Conservation (phyloP, 495 filamentous ascomycete genomes). For the Podospora sp. region DNA sequence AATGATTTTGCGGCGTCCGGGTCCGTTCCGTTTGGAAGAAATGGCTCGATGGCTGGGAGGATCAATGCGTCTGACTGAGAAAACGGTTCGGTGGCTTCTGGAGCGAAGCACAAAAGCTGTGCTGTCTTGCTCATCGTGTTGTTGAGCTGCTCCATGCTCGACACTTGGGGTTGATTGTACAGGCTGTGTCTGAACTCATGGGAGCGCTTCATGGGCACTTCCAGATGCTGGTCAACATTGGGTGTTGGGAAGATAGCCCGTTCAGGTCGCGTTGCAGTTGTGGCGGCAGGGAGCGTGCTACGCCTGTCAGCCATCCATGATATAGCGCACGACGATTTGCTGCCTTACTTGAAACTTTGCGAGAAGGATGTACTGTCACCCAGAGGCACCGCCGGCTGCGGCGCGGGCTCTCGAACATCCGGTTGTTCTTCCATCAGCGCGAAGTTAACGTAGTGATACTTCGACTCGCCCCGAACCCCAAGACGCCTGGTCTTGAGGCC, state of each 20-base stretch:
- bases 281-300: slow-evolving; percentile 34
- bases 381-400: slow-evolving; percentile 42
- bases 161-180: slow-evolving; percentile 54
- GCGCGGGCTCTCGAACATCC: slow-evolving; percentile 43
- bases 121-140: slow-evolving; percentile 57
- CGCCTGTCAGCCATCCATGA: slow-evolving; percentile 10
- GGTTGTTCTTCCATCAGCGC: slow-evolving; percentile 65
- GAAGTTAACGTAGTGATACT: slow-evolving; percentile 96
- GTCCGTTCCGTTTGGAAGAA: slow-evolving; percentile 76
- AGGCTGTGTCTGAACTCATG: slow-evolving; percentile 45
- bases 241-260: slow-evolving; percentile 72
- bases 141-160: slow-evolving; percentile 47
- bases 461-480: slow-evolving; percentile 93
- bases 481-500: slow-evolving; percentile 89
- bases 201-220: slow-evolving; percentile 29
- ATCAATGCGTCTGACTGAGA: slow-evolving; percentile 66
- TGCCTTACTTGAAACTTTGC: slow-evolving; percentile 47
- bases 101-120: slow-evolving; percentile 68
- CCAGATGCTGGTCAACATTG: slow-evolving; percentile 39
- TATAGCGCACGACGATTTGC: neutral
- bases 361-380: slow-evolving; percentile 40
- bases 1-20: slow-evolving; percentile 79
- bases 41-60: slow-evolving; percentile 76
- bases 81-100: slow-evolving; percentile 53
- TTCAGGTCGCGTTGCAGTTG: slow-evolving; percentile 43